Base-by-base conservation (phyloP, 2,329 filamentous ascomycete genomes). In the Albophoma yamanashiensis region DNA sequence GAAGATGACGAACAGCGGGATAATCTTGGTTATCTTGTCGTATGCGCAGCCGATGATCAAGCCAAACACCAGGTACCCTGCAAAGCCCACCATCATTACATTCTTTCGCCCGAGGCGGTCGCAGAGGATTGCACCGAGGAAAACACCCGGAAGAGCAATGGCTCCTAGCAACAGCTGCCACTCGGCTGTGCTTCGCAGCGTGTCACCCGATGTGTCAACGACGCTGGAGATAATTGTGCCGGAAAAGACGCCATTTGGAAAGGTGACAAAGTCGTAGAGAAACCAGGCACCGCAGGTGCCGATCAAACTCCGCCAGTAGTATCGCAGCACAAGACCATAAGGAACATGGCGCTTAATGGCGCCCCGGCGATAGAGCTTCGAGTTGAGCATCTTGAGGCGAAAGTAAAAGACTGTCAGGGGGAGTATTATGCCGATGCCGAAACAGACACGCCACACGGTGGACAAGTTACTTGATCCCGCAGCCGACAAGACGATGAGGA, bases 251-350 rank as follows among this genome's bases (percentile, higher is more conserved):
- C 76, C 75, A 62, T 79, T 79, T 6, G 77, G 76, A 61, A 79
- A 79, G 3, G 76, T 78, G 60, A 79, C 75, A 40, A 73, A 77
- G 63, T 77, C 75, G 67, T 80, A 80, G 15, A 83, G 74, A 67
- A 83, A 83, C 79, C 80, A 84, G 57, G 82, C 81, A 12, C 79
- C 75, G 59, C 76, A 80, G 12, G 81, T 82, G 12, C 82, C 80
- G 39, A 80, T 70, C 14, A 85, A 68, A 2, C 76, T 71, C 64
- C 76, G 79, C 81, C 82, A 84, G 69, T 84, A 84, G 66, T 78
- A 83, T 25, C 73, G 73, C 12, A 81, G 43, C 7, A 82, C 74
- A 0, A 84, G 72, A 1, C 67, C 64, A 62, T 84, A 81, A 0
- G 82, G 79, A 0, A 84, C 77, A 9, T 69, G 69, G 25, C 67